phyloP scores from a whole-genome alignment of 129 eudicot genomes.

The Kitagawia praeruptora region DNA sequence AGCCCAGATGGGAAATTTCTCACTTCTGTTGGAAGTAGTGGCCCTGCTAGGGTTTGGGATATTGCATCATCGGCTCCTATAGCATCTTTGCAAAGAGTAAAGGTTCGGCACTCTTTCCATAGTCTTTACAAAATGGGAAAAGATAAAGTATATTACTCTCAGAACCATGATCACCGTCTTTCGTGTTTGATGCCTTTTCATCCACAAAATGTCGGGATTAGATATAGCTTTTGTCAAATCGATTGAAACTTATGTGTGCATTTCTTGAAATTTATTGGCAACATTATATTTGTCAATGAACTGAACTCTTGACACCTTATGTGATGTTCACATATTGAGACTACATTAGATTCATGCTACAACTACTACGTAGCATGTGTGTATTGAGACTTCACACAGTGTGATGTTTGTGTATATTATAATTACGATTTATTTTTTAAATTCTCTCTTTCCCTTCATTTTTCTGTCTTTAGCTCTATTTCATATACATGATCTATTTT shows the following conservation, averaged over 20 bases:
- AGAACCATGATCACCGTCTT: too few relatives aligned
- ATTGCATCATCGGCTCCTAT: conserved; percentile 39
- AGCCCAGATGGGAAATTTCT: conserved; percentile 87
- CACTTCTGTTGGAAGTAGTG: conserved; percentile 75
- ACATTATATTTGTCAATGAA: neutral
- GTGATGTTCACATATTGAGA: neutral
- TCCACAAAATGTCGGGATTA: neutral
- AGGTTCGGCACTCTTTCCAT: conserved; percentile 29
- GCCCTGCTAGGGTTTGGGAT: conserved; percentile 92
- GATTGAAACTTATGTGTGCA: neutral
- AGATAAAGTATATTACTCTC: neutral
- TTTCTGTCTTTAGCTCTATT: neutral
- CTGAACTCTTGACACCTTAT: neutral
- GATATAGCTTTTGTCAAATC: neutral
- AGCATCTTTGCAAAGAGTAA: conserved; percentile 66
- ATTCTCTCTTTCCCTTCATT: neutral
- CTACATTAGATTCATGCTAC: neutral
- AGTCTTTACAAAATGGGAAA: neutral
- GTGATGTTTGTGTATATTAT: neutral
- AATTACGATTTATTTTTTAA: neutral
- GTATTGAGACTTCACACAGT: neutral
- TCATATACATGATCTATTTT: conserved; percentile 1
- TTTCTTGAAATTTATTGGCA: neutral
- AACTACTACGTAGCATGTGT: too few relatives aligned
- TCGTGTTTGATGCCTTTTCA: neutral